Base-by-base conservation (phyloP, 2,329 filamentous ascomycete genomes). In the Alternaria hordeiaustralica region DNA sequence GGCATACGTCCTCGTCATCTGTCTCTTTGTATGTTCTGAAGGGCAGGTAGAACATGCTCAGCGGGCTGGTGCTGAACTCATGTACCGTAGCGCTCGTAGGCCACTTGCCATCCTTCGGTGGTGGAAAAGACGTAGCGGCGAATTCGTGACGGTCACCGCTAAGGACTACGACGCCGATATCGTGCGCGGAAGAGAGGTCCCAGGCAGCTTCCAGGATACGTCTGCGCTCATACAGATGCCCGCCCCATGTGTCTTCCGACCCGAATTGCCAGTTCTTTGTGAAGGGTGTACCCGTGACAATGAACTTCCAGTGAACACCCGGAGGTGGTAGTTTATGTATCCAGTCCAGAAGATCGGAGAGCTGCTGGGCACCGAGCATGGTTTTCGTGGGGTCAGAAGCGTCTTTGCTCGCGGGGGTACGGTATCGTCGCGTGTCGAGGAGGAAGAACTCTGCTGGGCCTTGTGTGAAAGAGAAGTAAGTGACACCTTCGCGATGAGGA, bases 131-230 rank as follows among this genome's bases (percentile, higher is more conserved):
- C 0, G 95, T 98, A 0, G 95, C 94, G 2, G 92, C 96, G 78
- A 98, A 98, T 79, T 99, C 96, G 76, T 99, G 96, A n/a, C 96
- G 86, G 75, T 99, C 96, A 1, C 96, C 96, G 15, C 92, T 96
- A 11, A 99, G 84, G 12, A 98, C 84, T 4, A 97, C 86, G 8
- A 98, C 90, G 23, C 94, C 92, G 6, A 91, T 84, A 7, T 92
- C 92, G 6, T 88, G 87, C 2, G 82, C 80, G 12, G 87, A 83
- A n/a, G 92, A 90, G 0, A 92, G 90, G 65, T 92, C 90, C 94
- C 96, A 98, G 88, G 97, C 97, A 3, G 93, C 92, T 78, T 97
- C 91, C 13, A 99, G 89, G 25, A 98, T 87, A 59, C 84, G 85
- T 58, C 86, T 87, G 15, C 96, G 90, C 83, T 99, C 96, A 53